Base-by-base conservation (phyloP, 129 eudicot species). In the Gnaphalium uliginosum region DNA sequence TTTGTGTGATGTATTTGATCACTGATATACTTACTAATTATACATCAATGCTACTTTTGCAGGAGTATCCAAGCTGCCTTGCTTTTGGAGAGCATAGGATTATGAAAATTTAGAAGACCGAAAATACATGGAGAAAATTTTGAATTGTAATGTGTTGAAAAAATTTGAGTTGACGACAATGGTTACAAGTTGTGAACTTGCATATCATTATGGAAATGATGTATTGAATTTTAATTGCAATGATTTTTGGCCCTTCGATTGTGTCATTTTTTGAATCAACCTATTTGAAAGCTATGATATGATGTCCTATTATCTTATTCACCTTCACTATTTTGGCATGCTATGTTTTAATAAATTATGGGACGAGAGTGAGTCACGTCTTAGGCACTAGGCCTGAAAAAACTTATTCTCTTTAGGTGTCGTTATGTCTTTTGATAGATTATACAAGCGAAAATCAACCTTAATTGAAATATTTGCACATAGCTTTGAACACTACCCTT, bases 101-200 rank as follows among this genome's bases (percentile, higher is more conserved):
- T 66, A 53, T 66, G 66, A 68, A 41, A 43, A 68, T 39, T 68
- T 19, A 43, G 6, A 41, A 11, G 24, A 23, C 14, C 24, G 41
- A 67, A 24, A 51, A 32, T 48, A 19, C 56, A 33, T 35, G 71
- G 26, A 35, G 71, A 66, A 37, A 66, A 8, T 66, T 66, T 66
- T 10, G 71, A 66, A 35, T 66, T 7, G 71, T 33, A n/a, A 25
- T 35, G 6, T 66, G 53, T 35, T 35, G 51, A 66, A 19, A 33
- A 53, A 35, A 63, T 6, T 63, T 63, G 43, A 26, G 19, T 5
- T 62, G 26, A 62, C 8, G 15, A 62, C 22, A 5, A 6, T 63
- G 10, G 24, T 29, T 63, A 63, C 53, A 37, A 66, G 3, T n/a
- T 37, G 50, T 66, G 53, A 66, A 19, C n/a, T 66, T 66, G 51